Evolutionary conservation across 2,329 filamentous ascomycete species (phyloP), one percentile per base, ranked within the genome.

Genomic region (Parastagonospora nodorum): DNA sequence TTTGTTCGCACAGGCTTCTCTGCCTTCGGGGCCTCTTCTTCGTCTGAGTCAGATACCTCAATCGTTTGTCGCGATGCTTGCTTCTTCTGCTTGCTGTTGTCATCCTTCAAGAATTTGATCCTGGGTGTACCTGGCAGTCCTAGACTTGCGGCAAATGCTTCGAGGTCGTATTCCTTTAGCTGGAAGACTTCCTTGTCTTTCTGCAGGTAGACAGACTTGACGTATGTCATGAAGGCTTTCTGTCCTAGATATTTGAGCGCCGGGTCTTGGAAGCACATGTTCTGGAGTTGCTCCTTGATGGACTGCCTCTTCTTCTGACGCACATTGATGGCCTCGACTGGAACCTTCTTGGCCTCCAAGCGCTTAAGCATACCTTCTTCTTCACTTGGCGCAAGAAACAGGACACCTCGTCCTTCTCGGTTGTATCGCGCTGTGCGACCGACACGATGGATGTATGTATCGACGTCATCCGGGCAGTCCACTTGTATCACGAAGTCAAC

Each of bases 401-500:
- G 74, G 0, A 97, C 90, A 1, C 94, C 93, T 33, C 88, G 86
- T 7, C 94, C 94, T 45, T 90, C 85, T 57, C 89, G 88, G 66
- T 97, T 88, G 72, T 95, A 97, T 16, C 93, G 85, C n/a, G 94
- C 94, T 14, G 94, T 97, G 28, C 94, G 85, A 1, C 94, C 94
- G 4, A 97, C 93, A 51, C 94, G 86, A 75, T 99, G 94, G 61
- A 99, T 97, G 67, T 99, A 99, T 0, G 94, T 99, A 67, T 97
- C 94, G 4, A 90, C 89, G 72, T 99, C 93, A 73, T 99, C 94
- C 0, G 94, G 94, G 60, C 90, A 96, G 72, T 99, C 94, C n/a
- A 90, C 83, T 71, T 99, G 94, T n/a, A 99, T 91, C 5, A 99
- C 94, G 89, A 94, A 99, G 72, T 99, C 94, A 0, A 99, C 94